phyloP scores from a whole-genome alignment of 2,329 filamentous ascomycete genomes.

The Purpureocillium lavendulum region DNA sequence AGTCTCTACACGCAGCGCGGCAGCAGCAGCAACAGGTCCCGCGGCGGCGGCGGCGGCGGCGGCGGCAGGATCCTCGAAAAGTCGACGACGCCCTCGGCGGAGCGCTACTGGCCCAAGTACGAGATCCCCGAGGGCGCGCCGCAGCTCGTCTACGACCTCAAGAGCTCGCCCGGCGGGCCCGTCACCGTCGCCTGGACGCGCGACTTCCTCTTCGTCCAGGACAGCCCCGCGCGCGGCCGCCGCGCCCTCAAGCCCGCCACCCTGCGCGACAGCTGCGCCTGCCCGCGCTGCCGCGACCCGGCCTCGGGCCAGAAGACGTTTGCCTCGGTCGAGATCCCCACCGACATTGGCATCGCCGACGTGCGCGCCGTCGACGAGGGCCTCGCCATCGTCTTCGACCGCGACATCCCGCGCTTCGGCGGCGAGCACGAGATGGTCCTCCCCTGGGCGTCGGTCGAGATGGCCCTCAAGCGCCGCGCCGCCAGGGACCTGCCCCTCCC shows the following conservation, averaged over 20 bases:
- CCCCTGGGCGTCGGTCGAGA: slow-evolving; percentile 27
- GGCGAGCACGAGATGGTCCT: slow-evolving; percentile 23
- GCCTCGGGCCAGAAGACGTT: slow-evolving; percentile 53
- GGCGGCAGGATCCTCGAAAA: not conserved
- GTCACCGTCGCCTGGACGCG: slow-evolving; percentile 17
- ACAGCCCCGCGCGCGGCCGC: slow-evolving; percentile 12
- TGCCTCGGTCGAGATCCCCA: slow-evolving; percentile 31
- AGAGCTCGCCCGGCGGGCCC: slow-evolving; percentile 1
- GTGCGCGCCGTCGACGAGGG: slow-evolving; percentile 24
- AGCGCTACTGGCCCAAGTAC: slow-evolving; percentile 8
- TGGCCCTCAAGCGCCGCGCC: slow-evolving; percentile 15
- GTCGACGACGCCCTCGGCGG: not conserved
- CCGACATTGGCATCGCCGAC: slow-evolving; percentile 19
- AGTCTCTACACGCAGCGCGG: not conserved
- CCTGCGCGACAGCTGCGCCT: slow-evolving; percentile 48
- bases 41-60: not conserved
- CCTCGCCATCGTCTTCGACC: slow-evolving; percentile 52
- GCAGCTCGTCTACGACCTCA: slow-evolving; percentile 5
- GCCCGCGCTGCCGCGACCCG: slow-evolving; percentile 42
- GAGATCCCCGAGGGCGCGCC: slow-evolving; percentile 8
- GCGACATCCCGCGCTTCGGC: slow-evolving; percentile 29
- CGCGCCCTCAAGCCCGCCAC: slow-evolving; percentile 16
- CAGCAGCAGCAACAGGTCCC: not conserved
- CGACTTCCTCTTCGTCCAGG: slow-evolving; percentile 18
- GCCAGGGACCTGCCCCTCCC: slow-evolving; percentile 14